These are phyloP conservation scores for Alternaria viburni DNA, from an alignment of 2,329 filamentous ascomycete species.

Conservation along the genomic window DNA sequence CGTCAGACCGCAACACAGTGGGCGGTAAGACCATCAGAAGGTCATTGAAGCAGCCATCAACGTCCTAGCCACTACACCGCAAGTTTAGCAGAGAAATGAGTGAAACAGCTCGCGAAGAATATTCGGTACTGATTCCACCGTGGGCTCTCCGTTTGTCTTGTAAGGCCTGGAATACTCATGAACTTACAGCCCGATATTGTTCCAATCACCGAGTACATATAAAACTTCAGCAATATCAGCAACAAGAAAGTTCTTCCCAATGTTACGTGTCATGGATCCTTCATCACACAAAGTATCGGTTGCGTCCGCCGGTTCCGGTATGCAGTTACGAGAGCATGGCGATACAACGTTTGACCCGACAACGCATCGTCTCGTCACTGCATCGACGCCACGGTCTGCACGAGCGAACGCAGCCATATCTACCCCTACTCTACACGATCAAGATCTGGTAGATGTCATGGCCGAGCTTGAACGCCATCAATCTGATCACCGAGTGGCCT, in stretches of 20 bases:
- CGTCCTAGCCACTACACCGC: neutral
- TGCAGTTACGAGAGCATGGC: neutral
- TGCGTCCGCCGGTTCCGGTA: neutral
- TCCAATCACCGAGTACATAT: neutral
- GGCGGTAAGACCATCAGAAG: neutral
- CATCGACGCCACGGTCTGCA: neutral
- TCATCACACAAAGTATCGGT: neutral
- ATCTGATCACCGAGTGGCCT: neutral
- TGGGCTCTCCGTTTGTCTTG: neutral
- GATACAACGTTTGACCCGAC: neutral
- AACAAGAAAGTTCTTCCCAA: neutral
- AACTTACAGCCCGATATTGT: neutral
- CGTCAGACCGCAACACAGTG: neutral
- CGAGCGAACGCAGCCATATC: neutral
- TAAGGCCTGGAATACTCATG: neutral
- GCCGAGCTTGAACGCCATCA: slow-evolving; percentile 7
- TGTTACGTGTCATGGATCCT: neutral
- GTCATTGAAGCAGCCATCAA: neutral
- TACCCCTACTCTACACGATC: slow-evolving; percentile 4
- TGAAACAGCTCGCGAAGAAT: neutral
- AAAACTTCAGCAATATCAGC: neutral
- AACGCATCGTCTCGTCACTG: neutral
- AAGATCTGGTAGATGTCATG: slow-evolving; percentile 18
- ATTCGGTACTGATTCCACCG: neutral
- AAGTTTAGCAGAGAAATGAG: neutral